Evolutionary conservation across 495 filamentous ascomycete species (phyloP).

Genomic region (Rusavskia elegans): DNA sequence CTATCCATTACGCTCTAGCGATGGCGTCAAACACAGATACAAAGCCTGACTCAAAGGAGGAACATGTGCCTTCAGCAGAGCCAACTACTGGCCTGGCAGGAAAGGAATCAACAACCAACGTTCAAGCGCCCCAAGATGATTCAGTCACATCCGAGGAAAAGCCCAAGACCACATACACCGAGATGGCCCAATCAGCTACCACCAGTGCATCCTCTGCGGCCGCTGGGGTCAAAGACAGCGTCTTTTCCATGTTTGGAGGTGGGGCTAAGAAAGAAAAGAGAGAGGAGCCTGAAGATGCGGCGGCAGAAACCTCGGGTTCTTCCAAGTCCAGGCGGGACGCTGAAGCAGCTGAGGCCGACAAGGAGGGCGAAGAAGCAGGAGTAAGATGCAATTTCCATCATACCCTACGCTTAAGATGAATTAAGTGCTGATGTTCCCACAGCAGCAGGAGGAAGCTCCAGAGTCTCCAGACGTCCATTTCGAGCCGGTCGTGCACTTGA

Average conservation of each 20-base stretch:
- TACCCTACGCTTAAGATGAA: neutral
- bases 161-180: slow-evolving; percentile 14
- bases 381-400: neutral
- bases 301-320: slow-evolving; percentile 69
- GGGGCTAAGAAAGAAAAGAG: slow-evolving; percentile 70
- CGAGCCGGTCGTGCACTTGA: slow-evolving; percentile 86
- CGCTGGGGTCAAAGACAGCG: slow-evolving; percentile 46
- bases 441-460: slow-evolving; percentile 46
- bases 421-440: neutral
- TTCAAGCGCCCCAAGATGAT: slow-evolving; percentile 26
- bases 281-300: slow-evolving; percentile 62
- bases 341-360: slow-evolving; percentile 32
- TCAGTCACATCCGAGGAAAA: slow-evolving; percentile 17
- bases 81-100: slow-evolving; percentile 5
- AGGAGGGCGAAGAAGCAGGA: slow-evolving; percentile 12
- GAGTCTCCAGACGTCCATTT: slow-evolving; percentile 91
- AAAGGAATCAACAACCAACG: slow-evolving; percentile 26
- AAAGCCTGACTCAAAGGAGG: slow-evolving; percentile 7
- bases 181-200: slow-evolving; percentile 16
- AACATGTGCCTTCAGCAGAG: neutral
- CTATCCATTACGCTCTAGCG: neutral
- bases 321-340: slow-evolving; percentile 65
- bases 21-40: slow-evolving; percentile 16
- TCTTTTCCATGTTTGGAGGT: slow-evolving; percentile 97
- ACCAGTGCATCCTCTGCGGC: slow-evolving; percentile 26